Evolutionary conservation across 441 rosid genomes (phyloP), one percentile per base, ranked within the genome.

Genomic region (Erodium moschatum): DNA sequence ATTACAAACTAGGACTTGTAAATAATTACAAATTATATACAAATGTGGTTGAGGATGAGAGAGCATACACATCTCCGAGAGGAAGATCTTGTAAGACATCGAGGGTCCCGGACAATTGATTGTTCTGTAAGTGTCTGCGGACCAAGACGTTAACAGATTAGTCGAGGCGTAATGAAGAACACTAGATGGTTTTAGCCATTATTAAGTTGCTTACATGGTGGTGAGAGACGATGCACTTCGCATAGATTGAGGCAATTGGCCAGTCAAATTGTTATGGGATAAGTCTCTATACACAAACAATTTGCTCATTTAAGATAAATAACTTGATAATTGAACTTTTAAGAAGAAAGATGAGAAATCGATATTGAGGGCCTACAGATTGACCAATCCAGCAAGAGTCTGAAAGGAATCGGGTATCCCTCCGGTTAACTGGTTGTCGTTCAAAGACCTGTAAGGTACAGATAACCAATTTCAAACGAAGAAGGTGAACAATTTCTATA

Each of bases 51-150:
- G 27, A 56, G 62, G 18, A 33, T n/a, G 5, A 58, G 78, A 67
- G 3, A 64, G 66, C 62, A 69, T 89, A 91, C 97, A 94, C 79
- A 72, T 89, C 89, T 48, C 74, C 75, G 67, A 94, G 84, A 63
- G 82, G 88, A 65, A 94, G 90, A 77, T 87, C 90, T 76, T 87
- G 86, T 50, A 95, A 62, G 70, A 90, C 85, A 78, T 90, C 83
- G 67, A 94, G 97, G 65, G 72, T 74, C 71, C 99, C 99, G 0
- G 69, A 76, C 67, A 94, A 84, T 76, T 79, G 75, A 79, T 94
- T 94, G 82, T 88, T 85, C 84, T 88, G 97, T 82, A 94, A 78
- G 77, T 86, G 74, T 84, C 99, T 91, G 86, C 20, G 21, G 75
- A 80, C 73, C 50, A 56, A 67, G 48, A 60, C 68, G 10, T 56